Evolutionary conservation across 345 rosid species (phyloP).

Genomic region (Acer negundo): DNA sequence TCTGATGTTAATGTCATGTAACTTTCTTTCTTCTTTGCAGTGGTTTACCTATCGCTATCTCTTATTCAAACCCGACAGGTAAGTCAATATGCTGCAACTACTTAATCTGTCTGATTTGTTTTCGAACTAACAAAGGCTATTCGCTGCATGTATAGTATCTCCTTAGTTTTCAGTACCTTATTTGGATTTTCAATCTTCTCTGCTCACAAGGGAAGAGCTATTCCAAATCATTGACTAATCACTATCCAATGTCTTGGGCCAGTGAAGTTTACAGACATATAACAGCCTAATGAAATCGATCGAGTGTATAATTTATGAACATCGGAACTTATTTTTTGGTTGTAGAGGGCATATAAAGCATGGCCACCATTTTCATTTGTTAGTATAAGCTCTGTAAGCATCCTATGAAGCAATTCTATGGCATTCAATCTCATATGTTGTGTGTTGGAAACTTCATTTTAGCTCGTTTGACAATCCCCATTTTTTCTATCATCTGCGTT

Average conservation of each 20-base stretch:
- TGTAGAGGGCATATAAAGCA: background rate
- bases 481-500: background rate
- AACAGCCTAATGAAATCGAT: background rate
- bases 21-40: conserved; percentile 41
- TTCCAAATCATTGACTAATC: conserved; percentile 61
- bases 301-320: background rate
- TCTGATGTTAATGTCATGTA: background rate
- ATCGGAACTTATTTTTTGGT: background rate
- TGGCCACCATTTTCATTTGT: background rate
- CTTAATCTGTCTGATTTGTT: background rate
- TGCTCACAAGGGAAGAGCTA: conserved; percentile 70
- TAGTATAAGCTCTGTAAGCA: background rate
- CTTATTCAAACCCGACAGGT: conserved; percentile 89
- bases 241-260: conserved; percentile 62
- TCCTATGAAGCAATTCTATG: background rate
- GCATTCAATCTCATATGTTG: background rate
- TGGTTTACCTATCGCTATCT: conserved; percentile 94
- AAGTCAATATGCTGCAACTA: conserved; percentile 23
- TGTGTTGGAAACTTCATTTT: background rate
- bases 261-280: conserved; percentile 34
- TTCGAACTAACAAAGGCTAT: conserved; percentile 4
- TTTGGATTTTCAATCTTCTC: background rate
- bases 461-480: background rate
- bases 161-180: background rate
- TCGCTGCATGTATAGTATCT: background rate